A percentile compares a stretch with the other conserved stretches of the same genome.
phyloP scores from a whole-genome alignment of 768 basidiomycete genomes.

The Polyporus arcularius region DNA sequence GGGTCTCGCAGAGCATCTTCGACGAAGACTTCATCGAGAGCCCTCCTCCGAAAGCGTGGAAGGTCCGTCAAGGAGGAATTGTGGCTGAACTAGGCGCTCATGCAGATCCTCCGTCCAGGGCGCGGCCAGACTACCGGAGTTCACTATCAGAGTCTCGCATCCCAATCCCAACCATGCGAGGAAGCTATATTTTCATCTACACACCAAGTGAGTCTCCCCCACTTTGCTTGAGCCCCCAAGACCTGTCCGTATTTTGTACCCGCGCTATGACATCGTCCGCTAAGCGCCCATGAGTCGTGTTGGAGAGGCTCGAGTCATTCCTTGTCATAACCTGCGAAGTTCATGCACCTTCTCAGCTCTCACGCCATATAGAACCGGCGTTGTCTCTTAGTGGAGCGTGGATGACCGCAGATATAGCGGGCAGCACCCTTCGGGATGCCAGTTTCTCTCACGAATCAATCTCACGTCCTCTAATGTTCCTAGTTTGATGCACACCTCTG shows the following conservation, averaged over 20 bases:
- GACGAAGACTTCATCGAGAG: conserved; percentile 73
- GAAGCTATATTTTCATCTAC: conserved; percentile 66
- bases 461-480: too few species aligned
- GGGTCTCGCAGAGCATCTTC: conserved; percentile 58
- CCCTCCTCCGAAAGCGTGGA: conserved; percentile 82
- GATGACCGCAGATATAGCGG: too few species aligned
- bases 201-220: conserved; percentile 57
- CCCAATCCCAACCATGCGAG: conserved; percentile 56
- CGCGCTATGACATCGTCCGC: background rate
- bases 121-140: conserved; percentile 71
- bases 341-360: too few species aligned
- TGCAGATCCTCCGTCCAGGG: conserved; percentile 42
- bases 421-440: too few species aligned
- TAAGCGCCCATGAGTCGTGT: background rate
- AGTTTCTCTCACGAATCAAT: too few species aligned
- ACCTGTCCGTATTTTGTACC: too few species aligned
- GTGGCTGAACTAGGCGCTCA: conserved; percentile 4
- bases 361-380: too few species aligned
- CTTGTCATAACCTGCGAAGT: background rate
- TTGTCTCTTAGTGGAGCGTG: too few species aligned
- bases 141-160: conserved; percentile 71
- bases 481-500: too few species aligned
- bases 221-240: background rate
- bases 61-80: conserved; percentile 44
- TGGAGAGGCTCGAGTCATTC: background rate